Conservation (phyloP, 148 eudicot species). For the Pouteria glomerata region DNA sequence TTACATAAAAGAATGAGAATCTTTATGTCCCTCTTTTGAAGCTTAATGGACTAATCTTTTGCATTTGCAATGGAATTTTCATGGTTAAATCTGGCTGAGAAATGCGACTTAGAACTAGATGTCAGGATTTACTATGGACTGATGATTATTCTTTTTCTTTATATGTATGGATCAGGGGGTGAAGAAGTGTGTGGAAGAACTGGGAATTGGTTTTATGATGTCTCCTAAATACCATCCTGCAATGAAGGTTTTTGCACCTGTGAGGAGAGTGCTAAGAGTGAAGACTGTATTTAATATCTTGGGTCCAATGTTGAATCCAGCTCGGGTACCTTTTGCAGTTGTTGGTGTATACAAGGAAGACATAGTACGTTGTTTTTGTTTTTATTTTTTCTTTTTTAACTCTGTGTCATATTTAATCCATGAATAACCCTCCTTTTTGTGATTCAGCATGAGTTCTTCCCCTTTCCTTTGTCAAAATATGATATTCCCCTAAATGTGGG, state of each 20-base stretch:
- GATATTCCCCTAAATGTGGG: not conserved
- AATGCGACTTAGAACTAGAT: not conserved
- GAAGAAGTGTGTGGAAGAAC: conserved; percentile 36
- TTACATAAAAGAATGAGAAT: too few species aligned
- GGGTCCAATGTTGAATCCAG: conserved; percentile 96
- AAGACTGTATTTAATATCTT: conserved; percentile 88
- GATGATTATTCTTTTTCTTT: not conserved
- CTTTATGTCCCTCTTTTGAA: not conserved
- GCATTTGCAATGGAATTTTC: not conserved
- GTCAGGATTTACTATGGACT: not conserved
- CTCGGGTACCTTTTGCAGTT: conserved; percentile 88
- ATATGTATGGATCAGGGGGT: conserved; percentile 19
- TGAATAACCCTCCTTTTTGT: too few species aligned
- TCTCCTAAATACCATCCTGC: conserved; percentile 88
- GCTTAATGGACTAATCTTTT: not conserved
- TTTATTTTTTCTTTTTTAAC: not conserved
- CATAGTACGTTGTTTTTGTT: conserved; percentile 33
- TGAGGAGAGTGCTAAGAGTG: conserved; percentile 72
- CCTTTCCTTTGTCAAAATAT: not conserved
- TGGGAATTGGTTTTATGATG: conserved; percentile 98
- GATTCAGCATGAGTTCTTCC: not conserved
- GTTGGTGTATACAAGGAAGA: conserved; percentile 80
- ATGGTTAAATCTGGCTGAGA: not conserved
- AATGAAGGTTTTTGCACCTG: conserved; percentile 86
- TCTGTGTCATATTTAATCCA: too few species aligned